phyloP scores from a whole-genome alignment of 805 yeast species.

The Candida maesae region DNA sequence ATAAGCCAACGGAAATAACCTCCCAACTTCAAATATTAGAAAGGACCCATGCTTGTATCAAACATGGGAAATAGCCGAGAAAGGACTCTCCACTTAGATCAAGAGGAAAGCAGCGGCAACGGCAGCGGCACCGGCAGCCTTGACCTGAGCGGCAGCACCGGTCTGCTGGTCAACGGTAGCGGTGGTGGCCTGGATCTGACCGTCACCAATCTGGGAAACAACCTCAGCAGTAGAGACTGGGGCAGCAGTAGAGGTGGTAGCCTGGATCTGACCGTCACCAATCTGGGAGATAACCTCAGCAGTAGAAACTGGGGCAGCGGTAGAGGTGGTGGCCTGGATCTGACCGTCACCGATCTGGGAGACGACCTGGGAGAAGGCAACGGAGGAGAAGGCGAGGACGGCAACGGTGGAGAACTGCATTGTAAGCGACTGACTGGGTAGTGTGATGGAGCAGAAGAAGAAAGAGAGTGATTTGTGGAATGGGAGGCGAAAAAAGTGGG shows the following conservation, averaged over 20 bases:
- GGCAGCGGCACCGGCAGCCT: slow-evolving; percentile 2
- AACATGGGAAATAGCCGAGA: not conserved
- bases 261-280: slow-evolving; percentile 1
- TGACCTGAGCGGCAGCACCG: slow-evolving; percentile 1
- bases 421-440: not conserved
- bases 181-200: not conserved
- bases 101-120: slow-evolving; percentile 1
- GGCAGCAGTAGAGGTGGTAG: slow-evolving; percentile 1
- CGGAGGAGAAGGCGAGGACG: slow-evolving; percentile 1
- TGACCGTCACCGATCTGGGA: not conserved
- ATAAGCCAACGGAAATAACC: no score
- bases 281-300: not conserved
- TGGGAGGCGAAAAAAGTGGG: not conserved
- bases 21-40: no score
- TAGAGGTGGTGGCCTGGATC: slow-evolving; percentile 1
- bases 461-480: no score
- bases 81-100: not conserved
- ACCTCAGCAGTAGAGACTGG: not conserved
- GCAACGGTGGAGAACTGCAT: slow-evolving; percentile 1
- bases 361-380: not conserved
- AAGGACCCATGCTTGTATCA: no score
- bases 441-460: not conserved
- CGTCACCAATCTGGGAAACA: not conserved
- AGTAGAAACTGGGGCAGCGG: not conserved
- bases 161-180: not conserved